Evolutionary conservation across 345 rosid genomes (phyloP).

Genomic region (Citrus hindsii): DNA sequence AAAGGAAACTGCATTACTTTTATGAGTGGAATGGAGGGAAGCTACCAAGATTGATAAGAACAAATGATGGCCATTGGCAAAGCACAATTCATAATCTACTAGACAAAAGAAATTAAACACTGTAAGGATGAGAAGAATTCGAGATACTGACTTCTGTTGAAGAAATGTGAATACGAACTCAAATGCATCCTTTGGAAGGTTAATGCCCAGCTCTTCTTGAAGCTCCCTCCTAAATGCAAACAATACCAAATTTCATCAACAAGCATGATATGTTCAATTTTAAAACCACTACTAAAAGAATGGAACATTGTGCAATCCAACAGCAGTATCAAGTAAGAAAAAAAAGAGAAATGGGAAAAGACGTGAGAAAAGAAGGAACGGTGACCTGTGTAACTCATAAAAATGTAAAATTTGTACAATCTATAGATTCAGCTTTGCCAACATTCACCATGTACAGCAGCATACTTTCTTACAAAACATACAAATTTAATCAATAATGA

Average conservation of each 20-base stretch:
- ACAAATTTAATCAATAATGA: not conserved
- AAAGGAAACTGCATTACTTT: not conserved
- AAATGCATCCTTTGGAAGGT: slow-evolving; percentile 88
- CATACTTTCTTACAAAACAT: not conserved
- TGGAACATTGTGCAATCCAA: not conserved
- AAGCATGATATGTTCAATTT: not conserved
- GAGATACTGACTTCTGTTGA: slow-evolving; percentile 65
- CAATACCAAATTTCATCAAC: not conserved
- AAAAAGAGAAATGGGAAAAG: not conserved
- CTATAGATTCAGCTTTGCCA: not conserved
- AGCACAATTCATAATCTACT: not conserved
- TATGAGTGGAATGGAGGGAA: not conserved
- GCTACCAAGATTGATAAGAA: not conserved
- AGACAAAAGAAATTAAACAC: not conserved
- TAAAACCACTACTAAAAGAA: not conserved
- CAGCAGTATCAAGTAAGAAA: not conserved
- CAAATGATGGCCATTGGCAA: not conserved
- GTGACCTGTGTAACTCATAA: not conserved
- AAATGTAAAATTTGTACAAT: not conserved
- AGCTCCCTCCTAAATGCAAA: slow-evolving; percentile 76
- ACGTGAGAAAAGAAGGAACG: not conserved
- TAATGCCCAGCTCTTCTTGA: slow-evolving; percentile 80
- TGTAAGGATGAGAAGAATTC: not conserved
- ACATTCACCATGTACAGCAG: not conserved
- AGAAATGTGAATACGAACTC: slow-evolving; percentile 67